Conservation (phyloP, 2,329 filamentous ascomycete genomes). For the Sarocladiaceae sp. region DNA sequence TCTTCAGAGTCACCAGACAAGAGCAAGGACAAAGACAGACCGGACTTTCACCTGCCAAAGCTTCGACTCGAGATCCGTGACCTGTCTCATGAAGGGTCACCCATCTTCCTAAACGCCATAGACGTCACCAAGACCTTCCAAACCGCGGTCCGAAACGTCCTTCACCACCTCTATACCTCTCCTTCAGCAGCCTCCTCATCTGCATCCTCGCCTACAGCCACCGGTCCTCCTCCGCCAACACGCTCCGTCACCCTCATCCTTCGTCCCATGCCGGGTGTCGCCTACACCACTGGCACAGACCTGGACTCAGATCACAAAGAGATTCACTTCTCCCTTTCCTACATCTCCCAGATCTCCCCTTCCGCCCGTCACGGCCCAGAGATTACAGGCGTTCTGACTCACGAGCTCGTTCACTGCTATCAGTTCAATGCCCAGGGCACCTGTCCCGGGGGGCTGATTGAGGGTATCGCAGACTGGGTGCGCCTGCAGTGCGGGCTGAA, state of each 20-base stretch:
- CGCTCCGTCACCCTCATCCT: conserved; percentile 82
- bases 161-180: conserved; percentile 63
- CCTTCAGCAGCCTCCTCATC: conserved; percentile 21
- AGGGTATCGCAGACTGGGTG: conserved; percentile 92
- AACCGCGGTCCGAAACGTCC: conserved; percentile 59
- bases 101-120: conserved; percentile 60
- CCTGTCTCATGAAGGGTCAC: conserved; percentile 52
- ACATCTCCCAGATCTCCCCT: conserved; percentile 51
- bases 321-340: conserved; percentile 77
- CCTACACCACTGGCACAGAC: conserved; percentile 77
- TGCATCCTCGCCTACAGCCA: conserved; percentile 14
- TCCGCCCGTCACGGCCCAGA: conserved; percentile 46
- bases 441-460: conserved; percentile 72
- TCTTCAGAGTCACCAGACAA: conserved; percentile 8
- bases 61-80: conserved; percentile 56
- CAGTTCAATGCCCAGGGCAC: conserved; percentile 64
- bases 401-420: conserved; percentile 94
- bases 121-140: conserved; percentile 57
- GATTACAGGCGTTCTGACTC: conserved; percentile 75
- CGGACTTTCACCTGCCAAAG: conserved; percentile 44
- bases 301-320: conserved; percentile 86
- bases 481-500: conserved; percentile 64
- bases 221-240: conserved; percentile 51
- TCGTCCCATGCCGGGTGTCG: conserved; percentile 73
- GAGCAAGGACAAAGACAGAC: conserved; percentile 4